These are phyloP conservation scores for Fragosphaeria purpurea DNA, from an alignment of 2,329 filamentous ascomycete species.

Conservation along the genomic window DNA sequence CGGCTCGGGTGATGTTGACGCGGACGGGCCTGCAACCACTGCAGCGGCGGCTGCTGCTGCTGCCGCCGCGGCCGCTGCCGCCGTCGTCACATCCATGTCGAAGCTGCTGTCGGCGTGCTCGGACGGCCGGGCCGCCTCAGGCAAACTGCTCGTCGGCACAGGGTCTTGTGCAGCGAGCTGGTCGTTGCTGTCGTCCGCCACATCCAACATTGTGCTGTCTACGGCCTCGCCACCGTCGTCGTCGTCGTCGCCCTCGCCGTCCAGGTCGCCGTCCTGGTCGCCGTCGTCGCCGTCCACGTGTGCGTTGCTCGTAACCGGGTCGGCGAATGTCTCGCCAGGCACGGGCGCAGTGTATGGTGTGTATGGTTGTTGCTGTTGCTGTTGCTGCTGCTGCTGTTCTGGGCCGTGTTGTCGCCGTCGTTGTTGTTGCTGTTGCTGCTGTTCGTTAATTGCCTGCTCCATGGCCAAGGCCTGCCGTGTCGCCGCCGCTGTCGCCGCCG, in stretches of 20 bases:
- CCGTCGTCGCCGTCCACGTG: conserved; percentile 11
- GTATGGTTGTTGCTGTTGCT: conserved; percentile 5
- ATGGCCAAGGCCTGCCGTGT: conserved; percentile 6
- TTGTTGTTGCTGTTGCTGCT: conserved; percentile 11
- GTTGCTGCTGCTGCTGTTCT: not conserved
- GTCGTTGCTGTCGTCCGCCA: not conserved
- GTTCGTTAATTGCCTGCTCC: conserved; percentile 9
- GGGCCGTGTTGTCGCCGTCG: conserved; percentile 1
- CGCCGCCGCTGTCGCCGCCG: too few relatives aligned
- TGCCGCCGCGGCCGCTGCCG: conserved; percentile 4
- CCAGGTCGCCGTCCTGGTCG: conserved; percentile 10
- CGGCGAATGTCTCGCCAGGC: not conserved
- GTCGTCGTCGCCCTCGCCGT: conserved; percentile 9
- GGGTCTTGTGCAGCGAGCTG: too few relatives aligned
- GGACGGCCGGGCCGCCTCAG: too few relatives aligned
- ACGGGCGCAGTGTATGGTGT: conserved; percentile 7
- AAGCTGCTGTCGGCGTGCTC: conserved; percentile 6
- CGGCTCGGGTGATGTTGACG: too few relatives aligned
- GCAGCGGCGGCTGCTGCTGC: conserved; percentile 5
- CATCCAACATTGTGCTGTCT: not conserved
- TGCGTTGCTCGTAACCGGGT: too few relatives aligned
- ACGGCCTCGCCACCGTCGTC: conserved; percentile 10
- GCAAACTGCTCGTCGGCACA: too few relatives aligned
- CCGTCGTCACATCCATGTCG: conserved; percentile 2
- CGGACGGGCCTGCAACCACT: not conserved